These are phyloP conservation scores for Diutina catenulata DNA, from an alignment of 1,139 yeast species.

Conservation along the genomic window DNA sequence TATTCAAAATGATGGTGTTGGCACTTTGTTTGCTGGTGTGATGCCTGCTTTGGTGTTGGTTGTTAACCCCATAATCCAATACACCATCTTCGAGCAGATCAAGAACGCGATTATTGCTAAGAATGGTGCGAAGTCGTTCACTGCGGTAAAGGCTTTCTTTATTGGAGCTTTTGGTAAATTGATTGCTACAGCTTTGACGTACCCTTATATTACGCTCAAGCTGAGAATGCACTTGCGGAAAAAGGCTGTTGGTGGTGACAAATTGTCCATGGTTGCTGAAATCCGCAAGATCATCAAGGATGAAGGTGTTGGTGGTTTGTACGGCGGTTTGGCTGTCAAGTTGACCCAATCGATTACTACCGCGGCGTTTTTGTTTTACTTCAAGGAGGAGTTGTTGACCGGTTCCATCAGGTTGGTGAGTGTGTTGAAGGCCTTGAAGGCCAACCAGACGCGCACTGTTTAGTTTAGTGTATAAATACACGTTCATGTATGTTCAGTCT, in stretches of 20 bases:
- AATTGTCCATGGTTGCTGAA: slow-evolving; percentile 32
- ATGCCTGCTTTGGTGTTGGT: slow-evolving; percentile 5
- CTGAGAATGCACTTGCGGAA: slow-evolving; percentile 71
- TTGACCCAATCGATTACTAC: slow-evolving; percentile 74
- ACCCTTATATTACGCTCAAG: slow-evolving; percentile 85
- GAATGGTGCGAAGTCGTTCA: slow-evolving; percentile 34
- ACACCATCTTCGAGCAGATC: slow-evolving; percentile 82
- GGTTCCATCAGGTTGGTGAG: slow-evolving; percentile 37
- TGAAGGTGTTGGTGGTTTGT: slow-evolving; percentile 70
- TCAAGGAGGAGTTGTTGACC: slow-evolving; percentile 70
- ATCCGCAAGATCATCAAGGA: slow-evolving; percentile 41
- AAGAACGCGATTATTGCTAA: slow-evolving; percentile 51
- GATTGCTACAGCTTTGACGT: slow-evolving; percentile 75
- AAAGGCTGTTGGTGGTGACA: slow-evolving; percentile 20
- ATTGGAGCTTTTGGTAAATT: slow-evolving; percentile 87
- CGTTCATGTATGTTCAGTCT: no score
- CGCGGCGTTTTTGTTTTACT: slow-evolving; percentile 83
- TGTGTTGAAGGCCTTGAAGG: slow-evolving; percentile 18
- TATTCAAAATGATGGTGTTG: slow-evolving; percentile 57
- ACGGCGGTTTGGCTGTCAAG: slow-evolving; percentile 73
- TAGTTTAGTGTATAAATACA: no score
- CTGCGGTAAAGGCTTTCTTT: slow-evolving; percentile 64
- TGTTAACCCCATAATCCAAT: slow-evolving; percentile 39
- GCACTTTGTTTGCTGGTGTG: slow-evolving; percentile 33
- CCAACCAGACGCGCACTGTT: slow-evolving; percentile 2